Base-by-base conservation (phyloP, 2,329 filamentous ascomycete genomes). In the Nemania sp. region DNA sequence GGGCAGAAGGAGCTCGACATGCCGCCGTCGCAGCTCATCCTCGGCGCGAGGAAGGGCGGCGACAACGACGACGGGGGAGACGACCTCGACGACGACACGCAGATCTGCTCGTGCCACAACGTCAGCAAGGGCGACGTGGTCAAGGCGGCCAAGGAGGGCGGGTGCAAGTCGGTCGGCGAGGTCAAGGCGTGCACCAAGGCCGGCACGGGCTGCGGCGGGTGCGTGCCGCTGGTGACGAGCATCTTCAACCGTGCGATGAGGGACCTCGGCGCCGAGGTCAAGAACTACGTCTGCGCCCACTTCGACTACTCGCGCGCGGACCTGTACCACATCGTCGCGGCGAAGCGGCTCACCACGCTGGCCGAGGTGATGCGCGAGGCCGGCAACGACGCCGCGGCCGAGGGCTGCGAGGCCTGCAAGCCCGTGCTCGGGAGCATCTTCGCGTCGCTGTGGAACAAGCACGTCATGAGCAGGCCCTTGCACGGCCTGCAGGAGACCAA, bases 41-140 rank as follows among this genome's bases (percentile, higher is more conserved):
- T 97, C 2, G 92, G 92, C 0, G 86, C 88, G 0, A 85, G 86
- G 67, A 90, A 88, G 67, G 86, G 86, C 0, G 90, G 88, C 2
- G 91, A 91, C 11, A 90, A 92, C 51, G 85, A 84, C 29, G 87
- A 81, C 1, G 90, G 90, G 66, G 91, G 96, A 69, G 90, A 90
- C 67, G 91, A 96, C 69, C 82, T 96, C 66, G 84, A 88, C 52
- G 91, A 95, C 68, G 91, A 95, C 71, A 91, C 90, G 0, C 93
- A 97, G 72, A 89, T 97, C 63, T 97, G 92, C 75, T 95, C 91
- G 1, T 97, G 92, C 69, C 92, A 97, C 79, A 97, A 97, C 72
- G 92, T 97, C 43, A 89, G 87, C 21, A 97, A 97, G 74, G 90
- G 90, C 15, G 90, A 94, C 68, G 81, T 97, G 0, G 86, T 89